These are phyloP conservation scores for Vigna reflexopilosa DNA, from an alignment of 306 rosid genomes.

Conservation along the genomic window DNA sequence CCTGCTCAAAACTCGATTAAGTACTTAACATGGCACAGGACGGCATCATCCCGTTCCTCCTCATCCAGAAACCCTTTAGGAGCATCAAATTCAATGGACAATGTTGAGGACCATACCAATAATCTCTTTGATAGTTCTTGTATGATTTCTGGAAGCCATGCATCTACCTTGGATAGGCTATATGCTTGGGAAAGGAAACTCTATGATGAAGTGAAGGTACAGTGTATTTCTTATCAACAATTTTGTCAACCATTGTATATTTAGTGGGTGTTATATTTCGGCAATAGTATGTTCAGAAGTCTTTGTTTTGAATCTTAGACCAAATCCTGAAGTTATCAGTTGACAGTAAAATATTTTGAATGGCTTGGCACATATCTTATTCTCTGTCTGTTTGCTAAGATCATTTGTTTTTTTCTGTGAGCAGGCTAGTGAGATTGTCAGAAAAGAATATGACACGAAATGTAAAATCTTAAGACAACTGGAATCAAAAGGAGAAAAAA, in stretches of 20 bases:
- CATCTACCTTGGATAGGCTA: conserved; percentile 95
- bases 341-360: conserved; percentile 26
- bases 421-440: conserved; percentile 86
- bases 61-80: conserved; percentile 86
- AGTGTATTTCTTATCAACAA: conserved; percentile 16
- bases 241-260: not conserved
- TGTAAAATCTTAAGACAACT: conserved; percentile 78
- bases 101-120: conserved; percentile 59
- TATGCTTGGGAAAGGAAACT: conserved; percentile 99
- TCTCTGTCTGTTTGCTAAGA: conserved; percentile 17
- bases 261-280: conserved; percentile 6
- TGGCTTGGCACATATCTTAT: not conserved
- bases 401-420: conserved; percentile 19
- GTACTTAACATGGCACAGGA: conserved; percentile 95
- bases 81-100: conserved; percentile 67
- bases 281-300: conserved; percentile 25
- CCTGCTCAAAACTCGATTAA: conserved; percentile 70
- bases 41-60: conserved; percentile 83
- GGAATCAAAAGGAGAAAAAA: conserved; percentile 74
- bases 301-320: conserved; percentile 30
- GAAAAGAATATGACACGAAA: conserved; percentile 82
- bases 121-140: conserved; percentile 70
- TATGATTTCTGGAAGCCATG: conserved; percentile 95
- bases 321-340: conserved; percentile 21
- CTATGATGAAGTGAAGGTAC: conserved; percentile 98